These are phyloP conservation scores for Ilex aquifolium DNA, from an alignment of 257 asterid species.

Conservation along the genomic window DNA sequence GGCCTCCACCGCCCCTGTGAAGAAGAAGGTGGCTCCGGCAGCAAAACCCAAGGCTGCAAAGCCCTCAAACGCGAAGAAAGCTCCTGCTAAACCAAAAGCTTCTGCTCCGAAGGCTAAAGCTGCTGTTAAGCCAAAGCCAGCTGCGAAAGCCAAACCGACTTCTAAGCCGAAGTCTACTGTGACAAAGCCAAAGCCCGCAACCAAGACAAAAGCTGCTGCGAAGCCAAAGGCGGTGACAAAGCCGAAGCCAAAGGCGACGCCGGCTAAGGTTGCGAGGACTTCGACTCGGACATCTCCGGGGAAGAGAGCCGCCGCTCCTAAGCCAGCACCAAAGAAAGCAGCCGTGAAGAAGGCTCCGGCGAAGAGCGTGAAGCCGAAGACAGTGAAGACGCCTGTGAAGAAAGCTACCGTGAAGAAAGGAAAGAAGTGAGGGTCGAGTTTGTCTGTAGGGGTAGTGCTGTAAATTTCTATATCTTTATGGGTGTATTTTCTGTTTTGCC, in stretches of 20 bases:
- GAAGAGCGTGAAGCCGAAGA: slow-evolving; percentile 27
- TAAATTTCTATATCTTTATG: slow-evolving; percentile 26
- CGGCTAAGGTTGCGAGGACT: slow-evolving; percentile 47
- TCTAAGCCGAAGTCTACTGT: slow-evolving; percentile 5
- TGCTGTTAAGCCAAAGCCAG: slow-evolving; percentile 31
- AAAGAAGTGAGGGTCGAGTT: slow-evolving; percentile 27
- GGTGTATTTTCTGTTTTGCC: slow-evolving; percentile 19
- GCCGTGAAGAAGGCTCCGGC: slow-evolving; percentile 28
- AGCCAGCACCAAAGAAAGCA: slow-evolving; percentile 31
- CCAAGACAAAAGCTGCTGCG: slow-evolving; percentile 50
- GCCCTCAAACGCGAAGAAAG: slow-evolving; percentile 13
- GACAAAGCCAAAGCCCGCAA: slow-evolving; percentile 32
- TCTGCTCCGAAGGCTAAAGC: slow-evolving; percentile 30
- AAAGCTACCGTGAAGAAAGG: slow-evolving; percentile 36
- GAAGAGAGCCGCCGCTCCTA: slow-evolving; percentile 27
- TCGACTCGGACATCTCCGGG: slow-evolving; percentile 46
- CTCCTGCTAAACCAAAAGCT: slow-evolving; percentile 13
- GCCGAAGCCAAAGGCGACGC: slow-evolving; percentile 13
- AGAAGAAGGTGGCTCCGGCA: slow-evolving; percentile 11
- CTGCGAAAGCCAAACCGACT: slow-evolving; percentile 31
- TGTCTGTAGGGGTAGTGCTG: slow-evolving; percentile 44
- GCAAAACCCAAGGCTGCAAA: slow-evolving; percentile 21
- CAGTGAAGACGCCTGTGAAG: slow-evolving; percentile 38
- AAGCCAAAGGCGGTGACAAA: slow-evolving; percentile 20
- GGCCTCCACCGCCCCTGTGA: slow-evolving; percentile 16